phyloP scores from a whole-genome alignment of 352 stramenopile genomes.

The Peronospora destructor region DNA sequence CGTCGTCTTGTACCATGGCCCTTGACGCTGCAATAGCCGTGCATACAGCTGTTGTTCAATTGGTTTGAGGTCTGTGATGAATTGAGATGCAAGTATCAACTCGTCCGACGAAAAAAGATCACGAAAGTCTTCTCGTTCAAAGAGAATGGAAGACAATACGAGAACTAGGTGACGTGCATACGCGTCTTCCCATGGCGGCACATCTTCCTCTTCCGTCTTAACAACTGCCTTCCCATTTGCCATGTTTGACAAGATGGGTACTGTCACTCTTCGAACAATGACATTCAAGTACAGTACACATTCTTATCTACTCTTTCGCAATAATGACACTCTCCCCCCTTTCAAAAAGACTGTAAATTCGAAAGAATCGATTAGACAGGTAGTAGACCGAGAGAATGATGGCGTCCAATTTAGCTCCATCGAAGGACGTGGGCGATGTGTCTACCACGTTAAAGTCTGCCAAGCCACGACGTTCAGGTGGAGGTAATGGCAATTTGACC shows the following conservation, averaged over 20 bases:
- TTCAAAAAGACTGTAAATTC: conserved; percentile 1
- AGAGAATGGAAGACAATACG: conserved; percentile 41
- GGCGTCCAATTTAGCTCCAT: conserved; percentile 12
- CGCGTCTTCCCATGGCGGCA: conserved; percentile 35
- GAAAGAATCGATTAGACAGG: conserved; percentile 8
- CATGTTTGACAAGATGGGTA: no score
- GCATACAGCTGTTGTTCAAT: conserved; percentile 66
- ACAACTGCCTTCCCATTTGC: background rate
- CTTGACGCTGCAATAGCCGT: conserved; percentile 70
- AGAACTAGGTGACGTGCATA: conserved; percentile 59
- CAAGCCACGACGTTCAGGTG: conserved; percentile 13
- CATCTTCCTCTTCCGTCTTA: conserved; percentile 1
- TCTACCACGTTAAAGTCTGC: background rate
- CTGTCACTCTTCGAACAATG: background rate
- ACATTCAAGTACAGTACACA: background rate
- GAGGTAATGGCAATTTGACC: conserved; percentile 73
- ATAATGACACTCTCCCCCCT: background rate
- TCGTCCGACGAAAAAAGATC: conserved; percentile 45
- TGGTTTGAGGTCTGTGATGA: conserved; percentile 40
- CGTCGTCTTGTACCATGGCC: conserved; percentile 61
- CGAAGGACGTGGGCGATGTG: conserved; percentile 1
- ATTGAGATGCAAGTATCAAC: conserved; percentile 32
- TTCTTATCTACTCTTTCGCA: background rate
- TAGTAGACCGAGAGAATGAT: background rate
- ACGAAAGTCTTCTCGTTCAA: conserved; percentile 41